These are phyloP conservation scores for Kwoniella sp. DNA, from an alignment of 768 basidiomycete species.

Conservation along the genomic window DNA sequence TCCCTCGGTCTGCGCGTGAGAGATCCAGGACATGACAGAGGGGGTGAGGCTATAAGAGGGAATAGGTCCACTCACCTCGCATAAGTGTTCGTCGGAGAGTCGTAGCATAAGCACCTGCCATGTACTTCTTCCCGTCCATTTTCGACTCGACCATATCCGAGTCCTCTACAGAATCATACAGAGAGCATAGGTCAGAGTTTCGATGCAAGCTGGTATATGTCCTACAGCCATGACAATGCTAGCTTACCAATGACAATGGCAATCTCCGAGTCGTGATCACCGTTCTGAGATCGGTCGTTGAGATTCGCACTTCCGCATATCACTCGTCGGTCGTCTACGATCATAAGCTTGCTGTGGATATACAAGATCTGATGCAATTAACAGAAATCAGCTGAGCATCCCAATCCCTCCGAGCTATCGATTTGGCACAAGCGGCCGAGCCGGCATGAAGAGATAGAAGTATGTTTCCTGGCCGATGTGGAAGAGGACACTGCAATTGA, in stretches of 20 bases:
- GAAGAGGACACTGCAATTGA: too few species aligned
- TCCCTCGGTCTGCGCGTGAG: too few species aligned
- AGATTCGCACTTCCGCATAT: conserved; percentile 91
- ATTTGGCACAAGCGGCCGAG: too few species aligned
- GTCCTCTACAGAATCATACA: conserved; percentile 64
- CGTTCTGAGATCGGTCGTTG: conserved; percentile 57
- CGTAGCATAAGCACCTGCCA: conserved; percentile 77
- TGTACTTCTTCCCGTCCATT: conserved; percentile 75
- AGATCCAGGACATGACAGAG: too few species aligned
- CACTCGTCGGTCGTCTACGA: conserved; percentile 86
- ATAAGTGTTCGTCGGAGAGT: conserved; percentile 79
- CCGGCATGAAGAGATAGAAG: conserved; percentile 28
- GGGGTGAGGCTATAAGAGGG: too few species aligned
- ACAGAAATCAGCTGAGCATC: conserved; percentile 48
- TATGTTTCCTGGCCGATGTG: too few species aligned
- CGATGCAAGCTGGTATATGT: too few species aligned
- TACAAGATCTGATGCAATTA: conserved; percentile 59
- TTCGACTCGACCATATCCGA: conserved; percentile 69
- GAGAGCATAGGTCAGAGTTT: background rate
- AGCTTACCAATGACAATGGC: conserved; percentile 68
- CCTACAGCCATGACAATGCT: background rate
- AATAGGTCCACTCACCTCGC: conserved; percentile 69
- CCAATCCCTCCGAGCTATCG: too few species aligned
- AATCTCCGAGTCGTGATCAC: conserved; percentile 94
- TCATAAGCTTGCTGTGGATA: conserved; percentile 67